A percentile compares a stretch with the other conserved stretches of the same genome.
Evolutionary conservation across 495 filamentous ascomycete genomes (phyloP).

Genomic region (Ascobolus immersus): DNA sequence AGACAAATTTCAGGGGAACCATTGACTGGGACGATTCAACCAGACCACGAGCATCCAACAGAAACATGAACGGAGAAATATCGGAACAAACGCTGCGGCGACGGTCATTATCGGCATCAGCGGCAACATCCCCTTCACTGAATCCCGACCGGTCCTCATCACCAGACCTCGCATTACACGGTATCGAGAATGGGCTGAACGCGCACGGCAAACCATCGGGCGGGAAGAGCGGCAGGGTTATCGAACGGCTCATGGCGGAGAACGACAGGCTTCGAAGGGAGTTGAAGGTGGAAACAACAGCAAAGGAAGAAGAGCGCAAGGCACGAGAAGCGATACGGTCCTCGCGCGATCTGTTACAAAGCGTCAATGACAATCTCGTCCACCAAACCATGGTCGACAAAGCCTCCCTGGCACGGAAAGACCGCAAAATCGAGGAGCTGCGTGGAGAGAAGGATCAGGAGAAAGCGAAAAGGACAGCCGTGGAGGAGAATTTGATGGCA

Average conservation of each 20-base stretch:
- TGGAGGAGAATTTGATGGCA: conserved; percentile 36
- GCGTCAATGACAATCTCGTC: conserved; percentile 40
- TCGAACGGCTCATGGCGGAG: conserved; percentile 68
- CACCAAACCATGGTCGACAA: conserved; percentile 47
- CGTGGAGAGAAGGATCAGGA: conserved; percentile 41
- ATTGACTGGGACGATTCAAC: too few species aligned
- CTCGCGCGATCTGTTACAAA: conserved; percentile 40
- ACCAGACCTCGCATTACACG: too few species aligned
- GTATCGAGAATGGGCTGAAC: too few species aligned
- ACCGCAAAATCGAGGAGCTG: conserved; percentile 53
- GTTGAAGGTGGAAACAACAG: conserved; percentile 42
- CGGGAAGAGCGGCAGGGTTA: conserved; percentile 86
- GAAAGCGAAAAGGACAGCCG: conserved; percentile 32
- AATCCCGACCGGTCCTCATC: too few species aligned
- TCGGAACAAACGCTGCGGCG: too few species aligned
- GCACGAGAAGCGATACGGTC: conserved; percentile 46
- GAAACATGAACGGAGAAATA: too few species aligned
- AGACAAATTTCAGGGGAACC: too few species aligned
- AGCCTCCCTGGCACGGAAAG: conserved; percentile 44
- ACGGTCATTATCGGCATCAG: too few species aligned
- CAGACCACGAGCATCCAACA: too few species aligned
- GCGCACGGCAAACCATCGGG: too few species aligned
- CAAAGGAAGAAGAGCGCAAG: conserved; percentile 46
- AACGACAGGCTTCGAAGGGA: conserved; percentile 67
- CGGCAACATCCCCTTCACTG: too few species aligned